Conservation (phyloP, 1,284 basidiomycete species). For the Ganoderma boninense region DNA sequence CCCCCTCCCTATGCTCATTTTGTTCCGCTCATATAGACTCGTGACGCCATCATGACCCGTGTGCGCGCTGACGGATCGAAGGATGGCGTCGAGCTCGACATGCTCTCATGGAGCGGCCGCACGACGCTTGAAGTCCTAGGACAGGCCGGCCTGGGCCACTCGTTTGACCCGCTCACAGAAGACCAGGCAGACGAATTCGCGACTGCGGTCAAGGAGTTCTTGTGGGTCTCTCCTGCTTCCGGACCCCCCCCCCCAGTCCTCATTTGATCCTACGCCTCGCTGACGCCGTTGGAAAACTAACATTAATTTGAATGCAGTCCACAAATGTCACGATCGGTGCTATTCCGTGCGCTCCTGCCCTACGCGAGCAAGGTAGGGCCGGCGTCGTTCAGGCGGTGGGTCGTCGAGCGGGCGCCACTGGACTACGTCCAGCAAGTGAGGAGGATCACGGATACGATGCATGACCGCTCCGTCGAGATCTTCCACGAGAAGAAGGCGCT, state of each 20-base stretch:
- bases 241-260: too few species aligned
- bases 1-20: background rate
- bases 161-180: constrained; percentile 32
- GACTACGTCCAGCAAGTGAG: constrained; percentile 22
- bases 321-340: constrained; percentile 19
- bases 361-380: constrained; percentile 17
- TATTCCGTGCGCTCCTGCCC: constrained; percentile 21
- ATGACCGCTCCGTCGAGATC: constrained; percentile 30
- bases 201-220: constrained; percentile 37
- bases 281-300: background rate
- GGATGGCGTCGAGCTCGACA: constrained; percentile 28
- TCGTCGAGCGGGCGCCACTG: constrained; percentile 24
- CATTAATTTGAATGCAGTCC: constrained; percentile 20
- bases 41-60: constrained; percentile 26
- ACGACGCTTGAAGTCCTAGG: constrained; percentile 34
- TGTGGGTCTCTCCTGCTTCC: constrained; percentile 29
- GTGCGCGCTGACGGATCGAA: constrained; percentile 12
- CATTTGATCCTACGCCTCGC: background rate
- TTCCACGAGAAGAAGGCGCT: constrained; percentile 35
- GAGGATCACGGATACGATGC: constrained; percentile 32
- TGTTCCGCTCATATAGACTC: constrained; percentile 16
- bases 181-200: constrained; percentile 36
- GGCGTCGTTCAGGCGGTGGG: constrained; percentile 22
- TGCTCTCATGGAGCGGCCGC: constrained; percentile 34
- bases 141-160: constrained; percentile 33